Conservation (phyloP, 805 yeast genomes). For the Wickerhamiella hasegawae region DNA sequence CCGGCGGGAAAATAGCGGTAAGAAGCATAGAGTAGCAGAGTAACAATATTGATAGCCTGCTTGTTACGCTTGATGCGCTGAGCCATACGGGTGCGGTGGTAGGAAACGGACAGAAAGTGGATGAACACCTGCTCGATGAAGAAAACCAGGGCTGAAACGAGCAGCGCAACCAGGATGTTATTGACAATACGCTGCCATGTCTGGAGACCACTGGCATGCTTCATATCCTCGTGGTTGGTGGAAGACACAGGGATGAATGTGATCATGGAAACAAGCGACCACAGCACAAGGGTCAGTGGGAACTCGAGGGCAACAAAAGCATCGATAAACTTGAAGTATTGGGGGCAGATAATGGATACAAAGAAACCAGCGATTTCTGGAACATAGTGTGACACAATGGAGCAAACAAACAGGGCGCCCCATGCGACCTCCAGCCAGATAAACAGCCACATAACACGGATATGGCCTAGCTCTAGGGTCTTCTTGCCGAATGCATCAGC, state of each 20-base stretch:
- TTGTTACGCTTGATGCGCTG: constrained; percentile 24
- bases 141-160: constrained; percentile 23
- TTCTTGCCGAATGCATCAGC: constrained; percentile 23
- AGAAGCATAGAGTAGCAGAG: constrained; percentile 20
- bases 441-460: constrained; percentile 24
- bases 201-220: constrained; percentile 12
- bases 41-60: constrained; percentile 17
- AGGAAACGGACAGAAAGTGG: constrained; percentile 25
- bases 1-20: constrained; percentile 22
- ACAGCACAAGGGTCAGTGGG: constrained; percentile 21
- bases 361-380: constrained; percentile 18
- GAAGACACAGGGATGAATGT: constrained; percentile 22
- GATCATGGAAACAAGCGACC: constrained; percentile 24
- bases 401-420: constrained; percentile 23
- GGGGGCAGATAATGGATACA: constrained; percentile 20
- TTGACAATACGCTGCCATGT: constrained; percentile 23
- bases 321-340: constrained; percentile 18
- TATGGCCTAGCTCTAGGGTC: constrained; percentile 19
- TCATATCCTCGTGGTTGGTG: constrained; percentile 15
- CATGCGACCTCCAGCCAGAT: constrained; percentile 27
- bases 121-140: constrained; percentile 23
- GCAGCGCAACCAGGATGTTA: constrained; percentile 23
- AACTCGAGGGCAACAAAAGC: constrained; percentile 22
- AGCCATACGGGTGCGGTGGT: constrained; percentile 26
- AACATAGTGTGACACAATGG: constrained; percentile 21